Conservation (phyloP, 345 rosid species). For the Stellera chamaejasme region DNA sequence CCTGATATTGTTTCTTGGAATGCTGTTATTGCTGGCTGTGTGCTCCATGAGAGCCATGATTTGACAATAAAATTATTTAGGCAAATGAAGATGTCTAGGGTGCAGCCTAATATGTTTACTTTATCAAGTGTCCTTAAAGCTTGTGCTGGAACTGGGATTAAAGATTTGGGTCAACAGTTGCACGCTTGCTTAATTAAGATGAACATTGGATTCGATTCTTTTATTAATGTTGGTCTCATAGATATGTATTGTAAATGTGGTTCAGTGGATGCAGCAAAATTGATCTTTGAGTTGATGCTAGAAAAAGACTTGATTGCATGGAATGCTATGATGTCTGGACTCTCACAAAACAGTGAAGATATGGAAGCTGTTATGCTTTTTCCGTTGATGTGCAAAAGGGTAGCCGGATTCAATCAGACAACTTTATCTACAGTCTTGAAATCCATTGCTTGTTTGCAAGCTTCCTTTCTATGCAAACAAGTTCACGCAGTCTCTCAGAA, state of each 20-base stretch:
- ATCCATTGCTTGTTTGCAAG: conserved; percentile 36
- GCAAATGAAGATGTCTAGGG: conserved; percentile 32
- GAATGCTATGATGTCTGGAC: conserved; percentile 51
- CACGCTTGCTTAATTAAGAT: conserved; percentile 40
- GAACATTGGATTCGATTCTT: conserved; percentile 31
- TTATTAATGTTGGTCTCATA: conserved; percentile 47
- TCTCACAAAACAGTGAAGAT: conserved; percentile 43
- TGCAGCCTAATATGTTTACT: conserved; percentile 40
- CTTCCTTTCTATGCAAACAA: conserved; percentile 26
- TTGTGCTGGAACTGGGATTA: conserved; percentile 32
- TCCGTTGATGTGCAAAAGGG: conserved; percentile 25
- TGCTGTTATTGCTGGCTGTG: conserved; percentile 55
- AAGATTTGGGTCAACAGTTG: conserved; percentile 38
- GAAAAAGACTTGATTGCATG: conserved; percentile 46
- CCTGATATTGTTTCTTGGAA: conserved; percentile 69
- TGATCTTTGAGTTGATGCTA: conserved; percentile 28
- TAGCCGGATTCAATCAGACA: conserved; percentile 44
- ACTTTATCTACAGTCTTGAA: conserved; percentile 52
- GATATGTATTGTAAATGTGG: conserved; percentile 48
- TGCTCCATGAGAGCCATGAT: conserved; percentile 31
- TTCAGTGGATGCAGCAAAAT: conserved; percentile 30
- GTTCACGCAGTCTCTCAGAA: conserved; percentile 36
- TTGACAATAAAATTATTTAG: conserved; percentile 30
- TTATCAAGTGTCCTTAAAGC: conserved; percentile 53
- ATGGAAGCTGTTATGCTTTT: conserved; percentile 38